Percentiles rank a stretch among this genome's conserved stretches.
Conservation (phyloP, 202 grass and related monocot genomes). For the Sporobolus alterniflorus region DNA sequence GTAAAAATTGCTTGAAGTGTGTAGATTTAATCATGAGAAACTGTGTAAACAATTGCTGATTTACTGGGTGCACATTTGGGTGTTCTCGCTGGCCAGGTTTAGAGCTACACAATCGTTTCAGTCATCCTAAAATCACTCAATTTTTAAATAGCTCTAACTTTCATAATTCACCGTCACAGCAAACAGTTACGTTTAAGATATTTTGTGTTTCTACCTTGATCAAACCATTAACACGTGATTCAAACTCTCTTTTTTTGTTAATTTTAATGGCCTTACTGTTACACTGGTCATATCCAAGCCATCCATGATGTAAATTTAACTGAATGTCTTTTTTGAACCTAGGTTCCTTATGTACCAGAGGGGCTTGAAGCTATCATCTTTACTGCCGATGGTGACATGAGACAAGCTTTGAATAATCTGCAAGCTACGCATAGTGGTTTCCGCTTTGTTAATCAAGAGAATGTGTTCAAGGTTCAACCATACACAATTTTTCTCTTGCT, state of each 20-base stretch:
- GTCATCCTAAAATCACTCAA: neutral
- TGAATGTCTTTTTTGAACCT: conserved; percentile 19
- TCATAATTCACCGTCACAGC: neutral
- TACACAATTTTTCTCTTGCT: neutral
- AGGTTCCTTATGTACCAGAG: conserved; percentile 95
- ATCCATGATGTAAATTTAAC: neutral
- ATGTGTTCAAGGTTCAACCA: conserved; percentile 80
- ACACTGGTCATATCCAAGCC: neutral
- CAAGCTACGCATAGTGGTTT: conserved; percentile 98
- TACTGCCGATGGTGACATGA: conserved; percentile 98
- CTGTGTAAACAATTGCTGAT: neutral
- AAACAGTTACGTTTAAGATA: neutral
- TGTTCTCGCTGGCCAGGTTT: neutral
- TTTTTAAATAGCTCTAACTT: neutral
- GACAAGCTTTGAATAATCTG: conserved; percentile 96
- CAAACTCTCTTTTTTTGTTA: neutral
- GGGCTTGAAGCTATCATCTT: conserved; percentile 98
- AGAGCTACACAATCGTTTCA: neutral
- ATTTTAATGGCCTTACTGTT: neutral
- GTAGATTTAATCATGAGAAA: neutral
- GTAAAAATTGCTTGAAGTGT: neutral
- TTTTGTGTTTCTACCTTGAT: neutral
- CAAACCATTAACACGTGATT: neutral
- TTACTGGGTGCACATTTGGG: neutral
- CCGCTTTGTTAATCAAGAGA: conserved; percentile 95